Conservation (phyloP, 202 grass and related monocot genomes). For the Eragrostis tef region DNA sequence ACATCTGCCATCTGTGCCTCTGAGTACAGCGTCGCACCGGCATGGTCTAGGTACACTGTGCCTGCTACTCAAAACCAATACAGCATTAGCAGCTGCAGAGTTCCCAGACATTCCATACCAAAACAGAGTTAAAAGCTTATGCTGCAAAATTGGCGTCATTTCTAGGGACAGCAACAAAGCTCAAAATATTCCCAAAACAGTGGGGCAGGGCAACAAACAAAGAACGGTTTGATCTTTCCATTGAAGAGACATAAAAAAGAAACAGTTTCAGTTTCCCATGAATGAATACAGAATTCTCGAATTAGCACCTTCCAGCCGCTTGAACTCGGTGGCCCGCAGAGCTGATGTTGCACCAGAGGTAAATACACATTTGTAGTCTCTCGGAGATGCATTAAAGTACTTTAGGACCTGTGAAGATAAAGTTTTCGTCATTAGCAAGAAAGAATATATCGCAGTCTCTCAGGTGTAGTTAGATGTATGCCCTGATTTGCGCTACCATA, state of each 20-base stretch:
- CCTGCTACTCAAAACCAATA: constrained; percentile 50
- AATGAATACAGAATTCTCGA: neutral
- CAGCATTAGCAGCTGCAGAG: constrained; percentile 2
- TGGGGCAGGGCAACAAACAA: neutral
- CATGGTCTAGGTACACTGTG: constrained; percentile 83
- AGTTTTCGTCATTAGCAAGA: constrained; percentile 43
- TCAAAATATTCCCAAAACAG: too few relatives aligned
- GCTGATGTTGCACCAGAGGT: constrained; percentile 92
- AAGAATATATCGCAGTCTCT: constrained; percentile 16
- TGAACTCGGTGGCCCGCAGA: constrained; percentile 75
- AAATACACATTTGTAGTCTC: constrained; percentile 93
- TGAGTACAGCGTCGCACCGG: constrained; percentile 77
- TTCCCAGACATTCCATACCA: neutral
- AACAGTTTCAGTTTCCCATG: neutral
- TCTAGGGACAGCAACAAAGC: constrained; percentile 12
- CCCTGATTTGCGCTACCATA: neutral
- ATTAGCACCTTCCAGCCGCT: constrained; percentile 73
- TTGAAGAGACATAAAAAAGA: neutral
- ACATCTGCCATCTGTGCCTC: constrained; percentile 79
- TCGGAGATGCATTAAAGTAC: constrained; percentile 90
- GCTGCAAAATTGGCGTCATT: constrained; percentile 1
- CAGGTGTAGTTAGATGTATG: constrained; percentile 10
- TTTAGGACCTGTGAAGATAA: constrained; percentile 73
- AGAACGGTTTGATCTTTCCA: neutral
- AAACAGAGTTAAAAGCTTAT: constrained; percentile 2